phyloP scores from a whole-genome alignment of 352 stramenopile genomes.

The Globisporangium nagaii region DNA sequence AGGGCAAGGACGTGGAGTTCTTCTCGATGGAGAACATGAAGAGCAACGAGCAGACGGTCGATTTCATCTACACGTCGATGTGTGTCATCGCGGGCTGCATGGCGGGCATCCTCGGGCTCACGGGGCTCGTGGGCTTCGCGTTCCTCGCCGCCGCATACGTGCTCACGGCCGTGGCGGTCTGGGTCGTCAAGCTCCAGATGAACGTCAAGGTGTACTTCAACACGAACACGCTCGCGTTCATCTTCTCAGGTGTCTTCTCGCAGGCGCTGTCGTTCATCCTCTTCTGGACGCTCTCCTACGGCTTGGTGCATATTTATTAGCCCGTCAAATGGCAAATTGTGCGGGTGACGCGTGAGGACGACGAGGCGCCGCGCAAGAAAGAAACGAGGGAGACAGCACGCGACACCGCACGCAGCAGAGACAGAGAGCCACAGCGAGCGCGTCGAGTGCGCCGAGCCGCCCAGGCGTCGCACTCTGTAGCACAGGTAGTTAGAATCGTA shows the following conservation, averaged over 20 bases:
- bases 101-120: conserved; percentile 75
- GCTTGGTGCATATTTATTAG: conserved; percentile 89
- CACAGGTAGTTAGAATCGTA: too few relatives aligned
- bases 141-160: conserved; percentile 67
- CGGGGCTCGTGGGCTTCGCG: conserved; percentile 63
- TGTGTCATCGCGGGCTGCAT: conserved; percentile 79
- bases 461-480: too few relatives aligned
- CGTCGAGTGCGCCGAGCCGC: too few relatives aligned
- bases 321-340: not conserved
- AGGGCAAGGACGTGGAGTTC: conserved; percentile 77
- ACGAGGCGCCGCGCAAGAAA: too few relatives aligned
- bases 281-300: conserved; percentile 87
- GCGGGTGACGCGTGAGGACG: not conserved
- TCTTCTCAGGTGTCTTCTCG: conserved; percentile 67
- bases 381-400: too few relatives aligned
- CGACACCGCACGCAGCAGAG: too few relatives aligned
- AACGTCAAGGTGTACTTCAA: conserved; percentile 82
- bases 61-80: conserved; percentile 82
- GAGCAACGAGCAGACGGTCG: conserved; percentile 70
- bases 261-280: conserved; percentile 84
- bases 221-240: conserved; percentile 54
- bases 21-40: conserved; percentile 87
- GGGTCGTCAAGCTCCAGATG: conserved; percentile 69
- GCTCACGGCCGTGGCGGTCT: conserved; percentile 55
- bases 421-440: too few relatives aligned